Base-by-base conservation (phyloP, 75 land plant genomes). In the Pseudotsuga menziesii region DNA sequence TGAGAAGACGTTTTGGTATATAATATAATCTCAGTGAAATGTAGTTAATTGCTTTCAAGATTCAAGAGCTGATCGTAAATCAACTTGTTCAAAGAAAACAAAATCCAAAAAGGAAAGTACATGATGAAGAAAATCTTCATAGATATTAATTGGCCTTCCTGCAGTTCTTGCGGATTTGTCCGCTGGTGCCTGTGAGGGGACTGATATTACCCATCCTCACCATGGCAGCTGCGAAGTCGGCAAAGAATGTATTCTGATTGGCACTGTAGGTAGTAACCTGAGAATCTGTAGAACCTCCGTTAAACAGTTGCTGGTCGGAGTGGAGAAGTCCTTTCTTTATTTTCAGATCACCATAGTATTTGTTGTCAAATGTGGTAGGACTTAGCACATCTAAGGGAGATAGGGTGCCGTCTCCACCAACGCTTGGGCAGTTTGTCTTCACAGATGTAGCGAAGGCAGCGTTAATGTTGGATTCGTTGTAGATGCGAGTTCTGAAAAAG, bases 161-260 rank as follows among this genome's bases (percentile, higher is more conserved):
- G 61, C 86, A 84, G 56, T 81, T 78, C 20, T 35, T 58, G 9
- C 86, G 75, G 25, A 84, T 76, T 26, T 84, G 57, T 54, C 86
- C 86, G 9, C 63, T 26, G 2, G 60, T 16, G 4, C 63, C 84
- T 44, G 71, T 52, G 58, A 76, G 83, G n/a, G 76, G 77, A 0
- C 58, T 64, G 23, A 61, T 77, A n/a, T 27, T 55, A 16, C 84
- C 78, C 85, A 83, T 83, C 61, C 76, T 81, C 27, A 56, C 62
- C 78, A 83, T 44, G 26, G 85, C 56, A 8, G 35, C 35, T 2
- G 63, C 59, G 41, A 83, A 83, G 16, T 70, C 57, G 4, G 41
- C 22, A 41, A 81, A 81, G 78, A 83, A 83, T 13, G 62, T 72
- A 0, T 9, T 3, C 56, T 75, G 79, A 52, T 72, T 58, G 48